Conservation (phyloP, 2,329 filamentous ascomycete species). For the Phaeosphaeriaceae sp. region DNA sequence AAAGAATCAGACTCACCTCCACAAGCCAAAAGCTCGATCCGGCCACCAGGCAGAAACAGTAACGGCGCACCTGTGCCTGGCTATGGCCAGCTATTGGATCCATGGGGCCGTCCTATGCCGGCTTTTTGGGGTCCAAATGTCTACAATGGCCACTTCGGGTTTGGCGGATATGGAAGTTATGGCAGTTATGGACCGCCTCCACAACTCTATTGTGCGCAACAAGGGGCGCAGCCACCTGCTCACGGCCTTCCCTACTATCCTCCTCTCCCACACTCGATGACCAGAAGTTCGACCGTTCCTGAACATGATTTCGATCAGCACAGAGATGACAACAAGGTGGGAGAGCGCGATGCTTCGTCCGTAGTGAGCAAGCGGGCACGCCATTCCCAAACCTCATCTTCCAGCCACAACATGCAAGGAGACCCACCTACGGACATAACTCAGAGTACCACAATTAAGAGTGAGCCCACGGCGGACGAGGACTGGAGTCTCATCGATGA, state of each 20-base stretch:
- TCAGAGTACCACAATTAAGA: slow-evolving; percentile 20
- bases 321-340: neutral
- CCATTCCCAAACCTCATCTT: neutral
- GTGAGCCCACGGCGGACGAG: slow-evolving; percentile 21
- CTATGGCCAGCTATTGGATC: slow-evolving; percentile 6
- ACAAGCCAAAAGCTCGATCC: neutral
- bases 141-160: slow-evolving; percentile 12
- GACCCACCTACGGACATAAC: neutral
- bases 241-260: slow-evolving; percentile 7
- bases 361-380: neutral
- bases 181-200: neutral
- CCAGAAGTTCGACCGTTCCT: slow-evolving; percentile 5
- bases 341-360: neutral
- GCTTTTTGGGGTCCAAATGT: slow-evolving; percentile 11
- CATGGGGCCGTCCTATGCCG: slow-evolving; percentile 10
- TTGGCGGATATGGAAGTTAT: slow-evolving; percentile 5
- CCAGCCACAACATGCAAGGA: neutral
- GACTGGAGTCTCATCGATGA: slow-evolving; percentile 6
- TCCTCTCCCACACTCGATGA: slow-evolving; percentile 4
- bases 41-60: slow-evolving; percentile 6
- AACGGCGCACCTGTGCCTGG: slow-evolving; percentile 7
- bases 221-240: slow-evolving; percentile 6
- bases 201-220: slow-evolving; percentile 1
- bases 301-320: neutral
- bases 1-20: neutral